These are phyloP conservation scores for Pleurotus ostreatus DNA, from an alignment of 768 basidiomycete species.

Conservation along the genomic window DNA sequence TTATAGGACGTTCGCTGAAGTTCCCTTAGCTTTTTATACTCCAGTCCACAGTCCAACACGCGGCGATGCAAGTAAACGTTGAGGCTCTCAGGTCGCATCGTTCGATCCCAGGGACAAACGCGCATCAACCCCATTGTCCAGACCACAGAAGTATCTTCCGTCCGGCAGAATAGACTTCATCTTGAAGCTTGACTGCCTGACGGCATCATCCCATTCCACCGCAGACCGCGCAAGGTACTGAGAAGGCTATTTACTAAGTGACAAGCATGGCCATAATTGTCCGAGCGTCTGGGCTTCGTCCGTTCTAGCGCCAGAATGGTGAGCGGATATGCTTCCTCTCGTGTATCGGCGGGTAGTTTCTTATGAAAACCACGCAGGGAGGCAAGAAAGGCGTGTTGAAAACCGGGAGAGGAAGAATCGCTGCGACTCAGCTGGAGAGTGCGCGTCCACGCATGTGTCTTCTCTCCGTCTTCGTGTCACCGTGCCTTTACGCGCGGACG, in stretches of 20 bases:
- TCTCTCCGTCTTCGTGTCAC: too few species aligned
- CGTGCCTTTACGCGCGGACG: too few species aligned
- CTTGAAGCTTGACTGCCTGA: not conserved
- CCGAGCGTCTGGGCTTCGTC: not conserved
- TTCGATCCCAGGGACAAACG: not conserved
- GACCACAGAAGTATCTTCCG: not conserved
- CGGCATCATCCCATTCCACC: not conserved
- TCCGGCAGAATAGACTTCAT: not conserved
- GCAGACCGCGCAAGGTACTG: constrained; percentile 8
- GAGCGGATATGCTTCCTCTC: not conserved
- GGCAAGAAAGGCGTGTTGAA: too few species aligned
- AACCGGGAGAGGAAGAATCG: too few species aligned
- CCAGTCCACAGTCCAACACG: not conserved
- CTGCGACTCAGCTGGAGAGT: too few species aligned
- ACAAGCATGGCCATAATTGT: not conserved
- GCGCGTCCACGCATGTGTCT: too few species aligned
- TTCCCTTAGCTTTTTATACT: too few species aligned
- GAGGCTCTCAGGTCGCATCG: not conserved
- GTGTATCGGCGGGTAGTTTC: too few species aligned
- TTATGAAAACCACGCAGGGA: too few species aligned
- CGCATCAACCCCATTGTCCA: not conserved
- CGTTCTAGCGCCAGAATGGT: not conserved
- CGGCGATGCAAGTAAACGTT: not conserved
- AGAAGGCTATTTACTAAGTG: not conserved
- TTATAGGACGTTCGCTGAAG: too few species aligned